Evolutionary conservation across 73 alveolate species (phyloP).

Genomic region (Tetrahymena borealis): DNA sequence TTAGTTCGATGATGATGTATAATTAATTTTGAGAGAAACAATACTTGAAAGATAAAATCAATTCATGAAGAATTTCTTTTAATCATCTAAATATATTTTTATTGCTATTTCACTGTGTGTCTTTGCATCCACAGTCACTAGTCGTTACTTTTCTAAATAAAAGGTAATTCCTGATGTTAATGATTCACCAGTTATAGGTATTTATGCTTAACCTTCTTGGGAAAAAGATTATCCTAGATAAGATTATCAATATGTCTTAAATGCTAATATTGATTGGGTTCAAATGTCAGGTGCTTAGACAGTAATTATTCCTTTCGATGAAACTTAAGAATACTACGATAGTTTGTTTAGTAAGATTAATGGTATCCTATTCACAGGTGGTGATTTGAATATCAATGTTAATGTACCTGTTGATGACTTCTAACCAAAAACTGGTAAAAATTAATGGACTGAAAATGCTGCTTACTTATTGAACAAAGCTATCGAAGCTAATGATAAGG

Average conservation of each 20-base stretch:
- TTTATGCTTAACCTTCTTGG: not conserved
- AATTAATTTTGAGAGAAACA: too few relatives aligned
- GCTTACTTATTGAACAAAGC: constrained; percentile 9
- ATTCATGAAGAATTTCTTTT: too few relatives aligned
- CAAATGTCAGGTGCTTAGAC: not conserved
- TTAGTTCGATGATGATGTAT: too few relatives aligned
- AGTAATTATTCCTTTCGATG: not conserved
- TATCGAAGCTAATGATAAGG: constrained; percentile 41
- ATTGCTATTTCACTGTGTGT: not conserved
- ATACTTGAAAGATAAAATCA: too few relatives aligned
- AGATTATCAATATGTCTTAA: not conserved
- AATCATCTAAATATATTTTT: too few relatives aligned
- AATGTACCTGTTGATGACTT: not conserved
- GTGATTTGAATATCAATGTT: not conserved
- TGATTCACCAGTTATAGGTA: not conserved
- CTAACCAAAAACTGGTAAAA: constrained; percentile 1
- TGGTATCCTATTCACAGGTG: constrained; percentile 38
- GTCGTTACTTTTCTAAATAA: not conserved
- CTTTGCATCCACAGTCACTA: not conserved
- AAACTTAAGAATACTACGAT: not conserved
- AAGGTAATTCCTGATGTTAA: not conserved
- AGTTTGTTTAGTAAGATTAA: constrained; percentile 5
- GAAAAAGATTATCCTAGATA: not conserved
- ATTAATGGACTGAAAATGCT: constrained; percentile 12
- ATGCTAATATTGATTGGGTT: not conserved